phyloP scores from a whole-genome alignment of 495 filamentous ascomycete species.

The Trichoderma parareesei region DNA sequence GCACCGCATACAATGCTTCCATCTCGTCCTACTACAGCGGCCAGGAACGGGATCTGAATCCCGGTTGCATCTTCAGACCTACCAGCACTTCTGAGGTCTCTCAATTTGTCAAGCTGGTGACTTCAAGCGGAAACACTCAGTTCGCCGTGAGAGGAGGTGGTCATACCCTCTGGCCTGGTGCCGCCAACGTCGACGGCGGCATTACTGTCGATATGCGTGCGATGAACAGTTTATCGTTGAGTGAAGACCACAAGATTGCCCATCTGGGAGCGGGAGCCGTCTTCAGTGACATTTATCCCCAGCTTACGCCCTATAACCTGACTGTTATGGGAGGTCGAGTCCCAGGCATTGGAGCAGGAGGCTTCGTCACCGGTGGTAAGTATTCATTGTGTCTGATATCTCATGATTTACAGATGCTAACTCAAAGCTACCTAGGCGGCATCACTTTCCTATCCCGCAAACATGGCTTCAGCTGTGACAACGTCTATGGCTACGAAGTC shows the following conservation, averaged over 20 bases:
- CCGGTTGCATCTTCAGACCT: slow-evolving; percentile 29
- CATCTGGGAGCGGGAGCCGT: slow-evolving; percentile 31
- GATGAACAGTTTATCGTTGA: slow-evolving; percentile 29
- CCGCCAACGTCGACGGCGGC: slow-evolving; percentile 38
- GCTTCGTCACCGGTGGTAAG: slow-evolving; percentile 30
- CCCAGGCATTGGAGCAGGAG: slow-evolving; percentile 31
- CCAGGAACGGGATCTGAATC: slow-evolving; percentile 25
- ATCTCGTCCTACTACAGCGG: slow-evolving; percentile 21
- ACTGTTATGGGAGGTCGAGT: slow-evolving; percentile 36
- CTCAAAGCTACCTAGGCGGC: slow-evolving; percentile 28
- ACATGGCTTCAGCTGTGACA: slow-evolving; percentile 40
- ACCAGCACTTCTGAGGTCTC: slow-evolving; percentile 22
- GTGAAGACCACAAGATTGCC: slow-evolving; percentile 28
- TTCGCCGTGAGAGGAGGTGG: slow-evolving; percentile 36
- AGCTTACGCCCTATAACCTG: slow-evolving; percentile 29
- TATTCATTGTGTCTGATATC: not conserved
- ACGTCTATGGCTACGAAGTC: slow-evolving; percentile 42
- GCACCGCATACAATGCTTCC: slow-evolving; percentile 13
- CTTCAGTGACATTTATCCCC: slow-evolving; percentile 37
- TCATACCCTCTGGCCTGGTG: slow-evolving; percentile 32
- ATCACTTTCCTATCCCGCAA: slow-evolving; percentile 33
- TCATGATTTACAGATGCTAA: slow-evolving; percentile 17
- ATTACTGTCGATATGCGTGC: slow-evolving; percentile 37
- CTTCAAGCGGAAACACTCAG: not conserved
- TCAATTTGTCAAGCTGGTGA: slow-evolving; percentile 4